Conservation (phyloP, 495 filamentous ascomycete genomes). For the Tricharina praecox region DNA sequence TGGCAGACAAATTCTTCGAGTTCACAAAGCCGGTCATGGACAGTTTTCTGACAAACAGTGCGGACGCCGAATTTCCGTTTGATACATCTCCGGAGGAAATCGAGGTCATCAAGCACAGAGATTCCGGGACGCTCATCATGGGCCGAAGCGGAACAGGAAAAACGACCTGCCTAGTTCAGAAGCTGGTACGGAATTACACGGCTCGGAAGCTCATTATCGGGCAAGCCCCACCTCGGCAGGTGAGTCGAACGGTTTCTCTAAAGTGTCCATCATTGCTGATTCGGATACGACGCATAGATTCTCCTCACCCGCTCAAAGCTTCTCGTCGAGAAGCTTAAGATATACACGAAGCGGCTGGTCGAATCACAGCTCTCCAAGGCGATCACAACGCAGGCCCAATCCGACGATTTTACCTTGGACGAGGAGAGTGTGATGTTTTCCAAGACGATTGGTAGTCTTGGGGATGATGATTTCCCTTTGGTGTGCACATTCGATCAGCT, state of each 20-base stretch:
- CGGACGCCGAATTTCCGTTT: constrained; percentile 28
- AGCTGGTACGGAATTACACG: constrained; percentile 27
- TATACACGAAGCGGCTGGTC: constrained; percentile 28
- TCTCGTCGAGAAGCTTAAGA: constrained; percentile 28
- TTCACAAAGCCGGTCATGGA: constrained; percentile 28
- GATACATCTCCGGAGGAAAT: constrained; percentile 29
- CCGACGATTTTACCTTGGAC: neutral
- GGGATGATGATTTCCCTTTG: constrained; percentile 28
- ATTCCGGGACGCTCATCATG: constrained; percentile 29
- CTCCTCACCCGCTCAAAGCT: constrained; percentile 30
- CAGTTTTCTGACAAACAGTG: constrained; percentile 10
- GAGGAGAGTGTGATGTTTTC: constrained; percentile 9
- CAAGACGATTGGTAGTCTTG: constrained; percentile 20
- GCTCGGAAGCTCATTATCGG: constrained; percentile 5
- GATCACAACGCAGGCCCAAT: neutral
- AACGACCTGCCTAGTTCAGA: constrained; percentile 32
- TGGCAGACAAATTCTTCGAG: constrained; percentile 30
- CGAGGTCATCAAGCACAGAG: constrained; percentile 27
- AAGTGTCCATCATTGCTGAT: neutral
- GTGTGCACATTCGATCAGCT: constrained; percentile 32
- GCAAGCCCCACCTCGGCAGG: constrained; percentile 24
- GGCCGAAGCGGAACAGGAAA: constrained; percentile 35
- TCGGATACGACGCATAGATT: constrained; percentile 19
- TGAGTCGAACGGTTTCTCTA: too few relatives aligned
- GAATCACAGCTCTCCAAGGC: constrained; percentile 6